These are phyloP conservation scores for Metschnikowia bowlesiae DNA, from an alignment of 805 yeast species.

Conservation along the genomic window DNA sequence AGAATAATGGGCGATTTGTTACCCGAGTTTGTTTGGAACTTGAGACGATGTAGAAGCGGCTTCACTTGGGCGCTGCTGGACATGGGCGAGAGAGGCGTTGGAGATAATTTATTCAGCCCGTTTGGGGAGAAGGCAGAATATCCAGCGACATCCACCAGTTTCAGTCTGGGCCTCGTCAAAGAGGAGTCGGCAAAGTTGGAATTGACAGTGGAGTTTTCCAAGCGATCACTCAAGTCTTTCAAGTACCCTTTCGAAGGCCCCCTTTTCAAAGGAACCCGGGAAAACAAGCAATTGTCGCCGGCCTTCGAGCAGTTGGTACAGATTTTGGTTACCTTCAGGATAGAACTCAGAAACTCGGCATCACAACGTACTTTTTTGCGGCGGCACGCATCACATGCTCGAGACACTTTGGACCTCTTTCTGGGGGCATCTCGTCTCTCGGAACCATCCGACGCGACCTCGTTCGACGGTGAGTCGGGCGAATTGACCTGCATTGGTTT, in stretches of 20 bases:
- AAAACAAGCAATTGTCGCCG: slow-evolving; percentile 61
- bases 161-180: slow-evolving; percentile 13
- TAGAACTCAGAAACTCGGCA: slow-evolving; percentile 46
- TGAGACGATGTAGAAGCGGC: slow-evolving; percentile 12
- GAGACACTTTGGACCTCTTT: slow-evolving; percentile 66
- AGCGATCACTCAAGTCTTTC: slow-evolving; percentile 38
- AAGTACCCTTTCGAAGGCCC: slow-evolving; percentile 76
- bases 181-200: background rate
- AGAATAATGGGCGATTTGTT: slow-evolving; percentile 15
- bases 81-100: slow-evolving; percentile 10
- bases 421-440: slow-evolving; percentile 29
- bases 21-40: slow-evolving; percentile 7
- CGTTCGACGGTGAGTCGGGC: slow-evolving; percentile 5
- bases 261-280: slow-evolving; percentile 67
- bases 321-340: slow-evolving; percentile 44
- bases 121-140: background rate
- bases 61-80: slow-evolving; percentile 7
- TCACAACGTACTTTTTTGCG: slow-evolving; percentile 70
- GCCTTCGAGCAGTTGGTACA: slow-evolving; percentile 63
- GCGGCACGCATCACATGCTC: slow-evolving; percentile 81
- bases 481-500: background rate
- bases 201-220: slow-evolving; percentile 5
- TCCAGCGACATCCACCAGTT: slow-evolving; percentile 13
- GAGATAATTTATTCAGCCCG: background rate
- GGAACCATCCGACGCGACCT: background rate